Base-by-base conservation (phyloP, 768 basidiomycete species). In the Amanita pseudoporphyria region DNA sequence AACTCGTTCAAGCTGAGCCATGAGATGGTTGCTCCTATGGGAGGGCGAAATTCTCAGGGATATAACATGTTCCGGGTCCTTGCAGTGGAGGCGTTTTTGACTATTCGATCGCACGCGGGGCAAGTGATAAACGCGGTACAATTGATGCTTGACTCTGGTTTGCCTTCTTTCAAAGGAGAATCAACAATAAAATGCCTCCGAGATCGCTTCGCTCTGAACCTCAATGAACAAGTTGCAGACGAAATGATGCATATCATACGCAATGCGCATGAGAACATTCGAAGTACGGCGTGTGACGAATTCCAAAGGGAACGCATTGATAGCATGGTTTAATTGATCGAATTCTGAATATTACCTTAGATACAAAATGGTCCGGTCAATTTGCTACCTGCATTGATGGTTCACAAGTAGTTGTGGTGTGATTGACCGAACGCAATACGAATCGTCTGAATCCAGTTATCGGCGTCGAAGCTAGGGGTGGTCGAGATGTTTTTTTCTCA, bases 11-110 rank as follows among this genome's bases (percentile, higher is more conserved):
- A 99, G 68, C 77, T 99, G 43, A 96, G 90, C 53, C 94, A 97
- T 63, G 96, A 99, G 65, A 99, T 99, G 96, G 87, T 98, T 14
- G 76, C 87, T 12, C 70, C 98, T 28, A 99, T 99, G 96, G 96
- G 96, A 43, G 96, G 96, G 9, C 77, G 87, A 55, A 78, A 87
- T 60, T 94, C 91, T 1, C 88, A 94, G 66, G 96, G 96, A 16
- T 99, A 95, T 66, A 83, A 86, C 49, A 76, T 92, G 33, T 99
- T 98, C 73, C 85, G 88, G 59, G 88, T 89, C 60, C 78, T 99
- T 31, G 90, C 89, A 3, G 82, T 98, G 57, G 96, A 97, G 65
- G 94, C 90, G 1, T 99, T 99, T 77, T 79, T 99, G 37, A 90
- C 95, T 2, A 84, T 96, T 52, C 82, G 96, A n/a, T 92, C 93